Base-by-base conservation (phyloP, 768 basidiomycete species). In the Psilocybe cubensis region DNA sequence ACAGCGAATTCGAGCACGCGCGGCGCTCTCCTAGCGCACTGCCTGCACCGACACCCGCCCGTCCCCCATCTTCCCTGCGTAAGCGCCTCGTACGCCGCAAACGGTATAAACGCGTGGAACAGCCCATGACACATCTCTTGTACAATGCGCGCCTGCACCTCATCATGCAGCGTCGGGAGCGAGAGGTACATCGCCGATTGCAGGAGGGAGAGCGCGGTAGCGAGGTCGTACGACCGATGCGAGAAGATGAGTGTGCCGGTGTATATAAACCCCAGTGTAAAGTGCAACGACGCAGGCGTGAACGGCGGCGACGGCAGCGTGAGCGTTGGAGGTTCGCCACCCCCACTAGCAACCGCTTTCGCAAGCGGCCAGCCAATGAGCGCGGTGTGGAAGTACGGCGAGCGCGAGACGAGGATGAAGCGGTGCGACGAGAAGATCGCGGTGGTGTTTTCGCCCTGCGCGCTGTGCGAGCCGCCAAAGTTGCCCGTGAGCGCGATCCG, bases 161-260 rank as follows among this genome's bases (percentile, higher is more conserved):
- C 96, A 56, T 83, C 79, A 58, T 86, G 83, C 3, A 99, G 84
- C 0, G 87, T 76, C 14, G 86, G 70, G 38, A 98, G 78, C 28
- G 81, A 77, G 41, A 98, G 88, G 72, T 95, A 98, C 9, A 80
- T 76, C 1, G 96, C 87, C 0, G 92, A 86, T 35, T 88, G 86
- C 70, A 94, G 85, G 65, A 98, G 93, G 59, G 91, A 84, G 70
- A 98, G 94, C 0, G 92, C 91, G 14, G 95, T 98, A 42, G 87
- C 82, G 63, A 98, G 86, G 75, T 98, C 96, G 73, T 94, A 97
- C 1, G 92, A 87, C 12, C 96, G 81, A 65, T 98, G 91, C 3
- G 92, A 94, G 71, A 98, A 97, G 25, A 89, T 79, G 43, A 98
- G 88, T 3, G 94, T 96, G 41, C 96, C 97, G 4, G 94, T 92